Evolutionary conservation across 1,139 yeast species (phyloP), one percentile per base, ranked within the genome.

Genomic region (Suhomyces coccinellae): DNA sequence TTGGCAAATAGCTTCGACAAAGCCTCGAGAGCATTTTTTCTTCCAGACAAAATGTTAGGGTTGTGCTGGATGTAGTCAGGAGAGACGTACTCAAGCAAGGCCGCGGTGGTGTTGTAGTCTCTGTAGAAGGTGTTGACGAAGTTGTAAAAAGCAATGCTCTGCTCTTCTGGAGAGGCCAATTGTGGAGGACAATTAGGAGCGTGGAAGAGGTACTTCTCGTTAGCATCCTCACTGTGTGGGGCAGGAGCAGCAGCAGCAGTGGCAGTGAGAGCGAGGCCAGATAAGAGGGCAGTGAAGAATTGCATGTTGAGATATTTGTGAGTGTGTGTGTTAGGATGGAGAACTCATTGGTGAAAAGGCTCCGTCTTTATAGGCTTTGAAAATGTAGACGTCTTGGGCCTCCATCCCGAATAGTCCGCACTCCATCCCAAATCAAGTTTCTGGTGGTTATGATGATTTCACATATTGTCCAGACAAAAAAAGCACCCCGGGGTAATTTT

Each of bases 41-140:
- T 31, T n/a, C 41, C 41, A 7, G 34, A 29, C 8, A 9, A 14
- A n/a, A 38, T 38, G 24, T n/a, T 31, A 1, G 36, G 31, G 31
- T 38, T 38, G 41, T 38, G 41, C 24, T 38, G 41, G 20, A 38
- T 38, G 41, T 38, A 38, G n/a, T 31, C 28, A 10, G 41, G 31
- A 15, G 36, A 14, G 11, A 38, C 29, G 20, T 16, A 26, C 24
- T 38, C 15, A 3, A 31, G 17, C 34, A 31, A 31, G 12, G 36
- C 41, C 5, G 31, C 36, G 9, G 41, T 38, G 35, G 35, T 22
- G 36, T 38, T 38, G 28, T 31, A 13, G 7, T 38, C 26, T 8
- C 24, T 24, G 34, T 38, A 38, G 41, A 38, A 38, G 22, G 31
- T 22, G 31, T 38, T 31, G 31, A 32, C 41, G 26, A 38, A 38